Evolutionary conservation across 352 stramenopile species (phyloP), one percentile per base, ranked within the genome.

Genomic region (Phytophthora parvispora): DNA sequence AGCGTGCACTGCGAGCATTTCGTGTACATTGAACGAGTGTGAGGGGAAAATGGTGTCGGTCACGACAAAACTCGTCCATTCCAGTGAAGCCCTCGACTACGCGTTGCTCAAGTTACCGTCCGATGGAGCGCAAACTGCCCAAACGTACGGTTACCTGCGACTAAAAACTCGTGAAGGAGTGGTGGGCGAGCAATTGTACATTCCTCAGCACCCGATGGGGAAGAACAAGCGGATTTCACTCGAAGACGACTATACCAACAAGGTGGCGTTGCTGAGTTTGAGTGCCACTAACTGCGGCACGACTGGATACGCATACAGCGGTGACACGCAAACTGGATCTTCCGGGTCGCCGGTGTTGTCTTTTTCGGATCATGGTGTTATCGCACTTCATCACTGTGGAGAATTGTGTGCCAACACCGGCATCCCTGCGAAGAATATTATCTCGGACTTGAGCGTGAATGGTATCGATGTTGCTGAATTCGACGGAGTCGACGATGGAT

Each of bases 341-440:
- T 91, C 84, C 0, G 84, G 86, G 0, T 89, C 86, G 6, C 86
- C 84, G 0, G 81, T 94, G 1, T 47, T 94, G 16, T 81, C 80
- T 6, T 74, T 63, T 4, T 36, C 40, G 0, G 82, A 92, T 56
- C 73, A 90, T 49, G 72, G 77, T 5, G 84, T 94, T 22, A 72
- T 91, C 36, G 84, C 79, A 25, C 80, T 92, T 31, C 83, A 94
- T 29, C 84, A 90, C 56, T 92, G 86, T 62, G 84, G 84, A 4
- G 60, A 82, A 38, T 65, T 72, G 57, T 92, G 84, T 54, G 61
- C 64, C 9, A 92, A 92, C 40, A 82, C 71, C 18, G 86, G 78
- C 4, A 82, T 91, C 18, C 81, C 79, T 15, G 78, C 80, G 0
- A 57, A 65, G 13, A 61, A 34, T 18, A 87, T 91, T 59, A 40